Evolutionary conservation across 768 basidiomycete genomes (phyloP), one percentile per base, ranked within the genome.

Genomic region (Pholiota conissans): DNA sequence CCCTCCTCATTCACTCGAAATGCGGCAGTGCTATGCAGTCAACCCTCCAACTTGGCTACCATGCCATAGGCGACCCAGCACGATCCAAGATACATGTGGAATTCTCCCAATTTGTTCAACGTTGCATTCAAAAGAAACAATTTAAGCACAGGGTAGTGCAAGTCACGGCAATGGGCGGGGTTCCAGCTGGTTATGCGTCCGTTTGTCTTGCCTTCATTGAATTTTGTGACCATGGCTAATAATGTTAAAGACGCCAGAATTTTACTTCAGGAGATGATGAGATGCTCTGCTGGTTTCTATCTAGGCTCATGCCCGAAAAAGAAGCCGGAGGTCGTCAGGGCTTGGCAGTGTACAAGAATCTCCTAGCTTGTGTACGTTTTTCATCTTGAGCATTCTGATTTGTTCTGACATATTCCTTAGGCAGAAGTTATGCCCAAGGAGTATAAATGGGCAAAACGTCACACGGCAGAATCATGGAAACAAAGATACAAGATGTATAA

Each of bases 401-500:
- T n/a, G 5, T 40, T 2, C 32, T 40, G 37, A 24, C 9, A 24
- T 22, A 30, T 35, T 13, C 26, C 52, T 35, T 57, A 71, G 69
- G 61, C 58, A 7, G 46, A 60, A 1, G 51, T 56, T 18, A 58
- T 65, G 16, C 69, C 69, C 8, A 49, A 65, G 1, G 62, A 65
- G 20, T 74, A 68, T 52, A 49, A 34, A 0, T 84, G 82, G 82
- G 75, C 64, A 4, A 55, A 24, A 0, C 69, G 75, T 7, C 83
- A 84, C 65, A 64, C 79, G 5, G 70, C 71, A 61, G 65, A 76
- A 54, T 79, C 82, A 22, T 83, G 82, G 81, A 72, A 75, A 26
- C 71, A 79, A 46, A 73, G 76, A 13, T 82, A 82, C 59, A 81
- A 76, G 54, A 80, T 73, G 57, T 70, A 76, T 22, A 52, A 52